Evolutionary conservation across 331 rosid species (phyloP), one percentile per base, ranked within the genome.

Genomic region (Arachis monticola): DNA sequence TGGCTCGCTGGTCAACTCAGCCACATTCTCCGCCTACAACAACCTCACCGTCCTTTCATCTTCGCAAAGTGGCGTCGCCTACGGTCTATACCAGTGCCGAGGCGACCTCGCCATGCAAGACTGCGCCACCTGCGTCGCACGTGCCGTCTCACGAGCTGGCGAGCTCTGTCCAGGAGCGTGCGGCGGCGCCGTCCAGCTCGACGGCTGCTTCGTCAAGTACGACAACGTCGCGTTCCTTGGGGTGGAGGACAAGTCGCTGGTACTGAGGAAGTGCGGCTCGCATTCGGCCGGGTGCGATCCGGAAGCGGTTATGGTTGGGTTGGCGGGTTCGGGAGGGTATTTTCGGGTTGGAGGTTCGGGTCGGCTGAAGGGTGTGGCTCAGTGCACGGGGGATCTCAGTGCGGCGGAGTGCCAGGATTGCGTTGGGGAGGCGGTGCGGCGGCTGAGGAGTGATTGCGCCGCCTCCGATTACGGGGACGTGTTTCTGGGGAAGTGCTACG

Each of bases 51-150:
- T 90, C 79, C 7, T 83, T 14, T 93, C 90, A 7, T 74, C 93
- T 10, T 77, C 35, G 81, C 64, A 72, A 0, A 79, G 47, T 35
- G 98, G 88, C 84, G 70, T 81, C 42, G 77, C 79, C 14, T 75
- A 88, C 77, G 97, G 97, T 14, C 89, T 93, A 79, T 89, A 82
- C 89, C 98, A 93, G 70, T 93, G 98, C 83, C 97, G 97, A 0
- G 98, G 92, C 8, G 98, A 93, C 83, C 91, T 93, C 46, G 68
- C 92, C 68, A 89, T 89, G 98, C 92, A 89, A 0, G 97, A 87
- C 78, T 93, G 97, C 77, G 85, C 97, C 76, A n/a, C 90, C 2
- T 91, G 97, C 67, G 73, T 93, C 1, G 67, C 86, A 0, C 87
- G 84, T 0, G 82, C 98, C 0, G 83, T 87, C 61, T 40, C 83